Evolutionary conservation across 768 basidiomycete species (phyloP).

Genomic region (Amanita thiersii): DNA sequence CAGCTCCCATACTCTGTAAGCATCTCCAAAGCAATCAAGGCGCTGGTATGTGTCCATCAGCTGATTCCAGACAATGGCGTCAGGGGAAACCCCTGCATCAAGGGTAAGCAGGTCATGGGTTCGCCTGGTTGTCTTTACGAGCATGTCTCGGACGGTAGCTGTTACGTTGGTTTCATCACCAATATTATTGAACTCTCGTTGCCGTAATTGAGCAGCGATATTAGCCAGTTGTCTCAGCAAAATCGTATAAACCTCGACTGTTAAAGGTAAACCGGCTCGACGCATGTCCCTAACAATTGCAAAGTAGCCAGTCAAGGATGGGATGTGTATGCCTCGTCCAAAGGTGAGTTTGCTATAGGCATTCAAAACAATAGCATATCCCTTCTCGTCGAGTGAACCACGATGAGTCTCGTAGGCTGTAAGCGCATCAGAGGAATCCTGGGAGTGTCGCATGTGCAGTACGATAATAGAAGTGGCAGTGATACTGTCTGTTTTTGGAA

Average conservation of each 20-base stretch:
- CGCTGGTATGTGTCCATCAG: constrained; percentile 87
- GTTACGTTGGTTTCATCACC: constrained; percentile 3
- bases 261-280: constrained; percentile 46
- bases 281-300: constrained; percentile 79
- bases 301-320: constrained; percentile 53
- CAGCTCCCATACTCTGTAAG: constrained; percentile 75
- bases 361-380: constrained; percentile 56
- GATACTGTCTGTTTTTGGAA: constrained; percentile 36
- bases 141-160: constrained; percentile 18
- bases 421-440: constrained; percentile 51
- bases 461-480: constrained; percentile 46
- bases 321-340: constrained; percentile 28
- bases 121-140: constrained; percentile 47
- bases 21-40: constrained; percentile 61
- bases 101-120: constrained; percentile 74
- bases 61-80: constrained; percentile 66
- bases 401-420: constrained; percentile 44
- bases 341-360: constrained; percentile 55
- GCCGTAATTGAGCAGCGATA: constrained; percentile 27
- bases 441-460: constrained; percentile 57
- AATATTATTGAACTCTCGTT: constrained; percentile 9
- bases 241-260: constrained; percentile 56
- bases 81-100: constrained; percentile 69
- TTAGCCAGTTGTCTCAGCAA: constrained; percentile 49
- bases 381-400: constrained; percentile 42